phyloP scores from a whole-genome alignment of 495 filamentous ascomycete species.

The Penicillium ochrochloron region DNA sequence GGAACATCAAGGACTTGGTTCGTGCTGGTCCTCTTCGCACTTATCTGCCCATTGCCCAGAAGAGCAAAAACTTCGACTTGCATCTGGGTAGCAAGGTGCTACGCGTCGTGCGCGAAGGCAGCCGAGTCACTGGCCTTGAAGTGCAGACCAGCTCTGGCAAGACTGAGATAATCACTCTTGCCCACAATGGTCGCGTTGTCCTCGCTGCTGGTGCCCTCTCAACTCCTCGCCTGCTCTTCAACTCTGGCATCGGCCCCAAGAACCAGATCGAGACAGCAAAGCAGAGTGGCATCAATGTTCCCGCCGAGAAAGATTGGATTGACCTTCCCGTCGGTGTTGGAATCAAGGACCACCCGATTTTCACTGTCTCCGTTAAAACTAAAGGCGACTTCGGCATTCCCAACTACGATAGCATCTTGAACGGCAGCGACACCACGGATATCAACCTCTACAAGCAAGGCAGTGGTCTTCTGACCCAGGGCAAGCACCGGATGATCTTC shows the following conservation, averaged over 20 bases:
- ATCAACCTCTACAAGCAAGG: constrained; percentile 53
- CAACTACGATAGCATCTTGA: constrained; percentile 67
- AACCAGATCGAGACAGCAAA: constrained; percentile 63
- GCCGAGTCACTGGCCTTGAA: constrained; percentile 69
- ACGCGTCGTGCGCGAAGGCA: constrained; percentile 64
- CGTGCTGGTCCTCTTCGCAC: constrained; percentile 75
- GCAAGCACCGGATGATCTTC: constrained; percentile 63
- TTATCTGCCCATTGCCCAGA: constrained; percentile 68
- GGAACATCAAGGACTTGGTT: constrained; percentile 69
- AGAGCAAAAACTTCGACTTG: constrained; percentile 67
- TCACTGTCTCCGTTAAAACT: constrained; percentile 64
- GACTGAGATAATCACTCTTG: constrained; percentile 63
- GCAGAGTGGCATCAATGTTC: constrained; percentile 53
- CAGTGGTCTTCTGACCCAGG: constrained; percentile 66
- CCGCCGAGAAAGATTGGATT: constrained; percentile 67
- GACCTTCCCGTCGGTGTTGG: constrained; percentile 75
- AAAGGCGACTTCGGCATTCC: constrained; percentile 65
- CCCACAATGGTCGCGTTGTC: constrained; percentile 66
- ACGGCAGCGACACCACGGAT: constrained; percentile 51
- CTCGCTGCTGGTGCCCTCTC: constrained; percentile 72
- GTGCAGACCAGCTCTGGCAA: constrained; percentile 63
- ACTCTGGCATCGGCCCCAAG: constrained; percentile 67
- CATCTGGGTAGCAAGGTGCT: constrained; percentile 67
- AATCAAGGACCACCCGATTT: constrained; percentile 75
- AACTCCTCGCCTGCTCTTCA: constrained; percentile 73